A percentile compares a stretch with the other conserved stretches of the same genome.
These are phyloP conservation scores for Talaromyces sp. DNA, from an alignment of 2,329 filamentous ascomycete species.

Conservation along the genomic window DNA sequence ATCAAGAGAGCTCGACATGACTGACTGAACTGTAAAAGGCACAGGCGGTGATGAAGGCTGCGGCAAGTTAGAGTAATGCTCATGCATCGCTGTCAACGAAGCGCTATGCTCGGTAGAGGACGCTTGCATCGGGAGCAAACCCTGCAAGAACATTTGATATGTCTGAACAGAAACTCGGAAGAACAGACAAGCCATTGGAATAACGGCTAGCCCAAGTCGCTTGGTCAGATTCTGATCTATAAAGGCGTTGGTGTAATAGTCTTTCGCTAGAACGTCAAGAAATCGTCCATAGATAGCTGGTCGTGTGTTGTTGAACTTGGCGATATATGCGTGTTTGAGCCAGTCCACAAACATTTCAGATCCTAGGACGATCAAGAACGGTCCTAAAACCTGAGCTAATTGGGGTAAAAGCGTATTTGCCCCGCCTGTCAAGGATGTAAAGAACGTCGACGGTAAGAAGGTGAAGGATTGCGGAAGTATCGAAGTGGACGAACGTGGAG, in stretches of 20 bases:
- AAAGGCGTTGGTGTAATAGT: constrained; percentile 97
- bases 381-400: constrained; percentile 76
- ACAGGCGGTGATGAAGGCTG: constrained; percentile 62
- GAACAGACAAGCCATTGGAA: constrained; percentile 88
- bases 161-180: constrained; percentile 92
- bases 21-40: constrained; percentile 55
- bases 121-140: constrained; percentile 71
- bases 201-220: constrained; percentile 81
- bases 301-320: constrained; percentile 96
- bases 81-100: constrained; percentile 41
- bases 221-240: constrained; percentile 84
- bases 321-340: constrained; percentile 96
- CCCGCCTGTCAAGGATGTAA: constrained; percentile 37
- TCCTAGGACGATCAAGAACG: constrained; percentile 87
- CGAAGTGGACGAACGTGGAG: constrained; percentile 55
- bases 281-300: constrained; percentile 84
- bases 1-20: constrained; percentile 52
- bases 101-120: constrained; percentile 31
- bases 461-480: constrained; percentile 89
- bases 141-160: constrained; percentile 95
- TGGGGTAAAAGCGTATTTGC: constrained; percentile 41
- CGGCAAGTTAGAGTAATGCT: constrained; percentile 53
- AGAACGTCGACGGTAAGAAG: constrained; percentile 56
- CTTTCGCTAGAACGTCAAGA: constrained; percentile 89
- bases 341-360: constrained; percentile 97